Conservation (phyloP, 176 grass and related monocot species). For the Lolium rigidum region DNA sequence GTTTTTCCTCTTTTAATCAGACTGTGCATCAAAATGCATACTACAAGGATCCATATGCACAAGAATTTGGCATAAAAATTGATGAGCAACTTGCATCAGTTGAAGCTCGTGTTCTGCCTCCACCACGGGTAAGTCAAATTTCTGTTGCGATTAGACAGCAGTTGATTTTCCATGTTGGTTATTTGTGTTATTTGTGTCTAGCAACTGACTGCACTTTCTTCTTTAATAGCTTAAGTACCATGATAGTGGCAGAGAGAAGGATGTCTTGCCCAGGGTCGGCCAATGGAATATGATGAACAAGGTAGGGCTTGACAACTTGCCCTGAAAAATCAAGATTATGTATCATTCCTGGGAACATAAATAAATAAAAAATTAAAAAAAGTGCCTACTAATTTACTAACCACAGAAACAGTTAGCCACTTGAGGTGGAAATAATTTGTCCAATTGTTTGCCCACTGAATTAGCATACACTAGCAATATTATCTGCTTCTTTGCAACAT, state of each 20-base stretch:
- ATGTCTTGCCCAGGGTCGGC: constrained; percentile 86
- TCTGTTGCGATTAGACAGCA: constrained; percentile 14
- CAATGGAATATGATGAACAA: constrained; percentile 99
- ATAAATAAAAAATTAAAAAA: neutral
- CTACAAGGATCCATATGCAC: constrained; percentile 86
- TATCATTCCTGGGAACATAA: neutral
- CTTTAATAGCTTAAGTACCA: constrained; percentile 86
- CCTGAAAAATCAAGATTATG: constrained; percentile 19
- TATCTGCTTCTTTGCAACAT: neutral
- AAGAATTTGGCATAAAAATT: constrained; percentile 94
- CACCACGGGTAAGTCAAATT: constrained; percentile 68
- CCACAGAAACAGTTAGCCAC: neutral
- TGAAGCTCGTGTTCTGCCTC: constrained; percentile 91
- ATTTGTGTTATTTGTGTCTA: neutral
- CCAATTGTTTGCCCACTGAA: neutral
- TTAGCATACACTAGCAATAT: constrained; percentile 7
- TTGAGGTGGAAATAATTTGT: neutral
- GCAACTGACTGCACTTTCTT: constrained; percentile 18
- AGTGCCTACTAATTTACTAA: neutral
- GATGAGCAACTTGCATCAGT: constrained; percentile 82
- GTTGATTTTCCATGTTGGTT: constrained; percentile 17
- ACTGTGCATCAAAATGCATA: constrained; percentile 98
- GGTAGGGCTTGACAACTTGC: constrained; percentile 43
- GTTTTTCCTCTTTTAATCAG: constrained; percentile 50
- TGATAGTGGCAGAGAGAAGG: constrained; percentile 90